phyloP scores from a whole-genome alignment of 331 rosid species.

The Phaseolus coccineus region DNA sequence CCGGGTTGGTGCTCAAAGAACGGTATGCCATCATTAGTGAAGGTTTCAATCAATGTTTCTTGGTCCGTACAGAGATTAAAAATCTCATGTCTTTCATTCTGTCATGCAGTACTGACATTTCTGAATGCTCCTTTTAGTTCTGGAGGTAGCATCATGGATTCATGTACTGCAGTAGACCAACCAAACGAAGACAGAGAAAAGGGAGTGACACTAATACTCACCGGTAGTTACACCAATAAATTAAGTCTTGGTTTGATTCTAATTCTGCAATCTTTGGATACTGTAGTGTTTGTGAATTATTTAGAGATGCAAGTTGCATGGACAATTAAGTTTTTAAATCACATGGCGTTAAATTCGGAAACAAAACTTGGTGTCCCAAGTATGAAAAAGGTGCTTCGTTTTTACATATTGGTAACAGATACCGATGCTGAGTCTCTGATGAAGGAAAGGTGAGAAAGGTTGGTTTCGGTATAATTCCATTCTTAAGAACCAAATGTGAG shows the following conservation, averaged over 20 bases:
- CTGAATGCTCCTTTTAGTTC: conserved; percentile 14
- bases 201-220: background rate
- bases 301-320: conserved; percentile 9
- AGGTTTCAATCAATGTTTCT: conserved; percentile 28
- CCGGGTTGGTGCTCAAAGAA: conserved; percentile 33
- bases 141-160: conserved; percentile 36
- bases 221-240: too few relatives aligned
- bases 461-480: conserved; percentile 39
- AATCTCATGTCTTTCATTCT: conserved; percentile 23
- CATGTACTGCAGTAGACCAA: conserved; percentile 27
- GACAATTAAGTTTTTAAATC: conserved; percentile 25
- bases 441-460: conserved; percentile 40
- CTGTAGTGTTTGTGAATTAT: conserved; percentile 7
- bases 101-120: conserved; percentile 1
- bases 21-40: conserved; percentile 32
- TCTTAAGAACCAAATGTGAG: conserved; percentile 41
- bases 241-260: too few relatives aligned
- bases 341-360: conserved; percentile 40
- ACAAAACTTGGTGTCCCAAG: conserved; percentile 33
- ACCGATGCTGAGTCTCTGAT: conserved; percentile 40
- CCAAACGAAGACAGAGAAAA: conserved; percentile 12
- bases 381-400: conserved; percentile 49
- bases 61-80: conserved; percentile 26
- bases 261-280: conserved; percentile 9
- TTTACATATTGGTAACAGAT: conserved; percentile 43